Conservation (phyloP, 306 rosid genomes). For the Crotalaria pallida region DNA sequence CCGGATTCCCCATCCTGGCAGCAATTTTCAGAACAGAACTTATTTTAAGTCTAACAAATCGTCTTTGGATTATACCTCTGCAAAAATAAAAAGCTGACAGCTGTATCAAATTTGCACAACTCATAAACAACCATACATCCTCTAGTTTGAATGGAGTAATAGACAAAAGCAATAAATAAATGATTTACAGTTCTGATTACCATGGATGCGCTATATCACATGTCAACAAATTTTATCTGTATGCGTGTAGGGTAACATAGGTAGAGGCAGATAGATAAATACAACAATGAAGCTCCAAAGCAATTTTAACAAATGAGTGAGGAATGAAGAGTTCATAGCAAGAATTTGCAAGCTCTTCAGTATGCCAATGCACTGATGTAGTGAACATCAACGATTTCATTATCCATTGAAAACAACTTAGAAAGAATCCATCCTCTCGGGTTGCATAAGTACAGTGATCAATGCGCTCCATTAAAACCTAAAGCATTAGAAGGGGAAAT, state of each 20-base stretch:
- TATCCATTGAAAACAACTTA: neutral
- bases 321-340: constrained; percentile 13
- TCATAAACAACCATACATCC: constrained; percentile 15
- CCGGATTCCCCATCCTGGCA: constrained; percentile 23
- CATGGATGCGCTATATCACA: constrained; percentile 16
- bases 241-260: neutral
- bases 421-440: neutral
- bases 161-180: constrained; percentile 28
- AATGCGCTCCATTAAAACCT: constrained; percentile 23
- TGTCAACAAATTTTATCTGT: constrained; percentile 22
- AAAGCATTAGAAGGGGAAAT: neutral
- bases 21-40: constrained; percentile 26
- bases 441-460: constrained; percentile 17
- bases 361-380: neutral
- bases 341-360: constrained; percentile 13
- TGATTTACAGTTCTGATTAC: constrained; percentile 15
- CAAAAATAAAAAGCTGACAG: constrained; percentile 36
- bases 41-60: constrained; percentile 10
- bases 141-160: constrained; percentile 20
- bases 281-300: neutral
- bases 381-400: neutral
- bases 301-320: constrained; percentile 6
- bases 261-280: neutral
- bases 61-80: constrained; percentile 21
- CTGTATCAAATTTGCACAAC: constrained; percentile 22